Base-by-base conservation (phyloP, 371 early-diverging fungal species). In the Apophysomyces variabilis region DNA sequence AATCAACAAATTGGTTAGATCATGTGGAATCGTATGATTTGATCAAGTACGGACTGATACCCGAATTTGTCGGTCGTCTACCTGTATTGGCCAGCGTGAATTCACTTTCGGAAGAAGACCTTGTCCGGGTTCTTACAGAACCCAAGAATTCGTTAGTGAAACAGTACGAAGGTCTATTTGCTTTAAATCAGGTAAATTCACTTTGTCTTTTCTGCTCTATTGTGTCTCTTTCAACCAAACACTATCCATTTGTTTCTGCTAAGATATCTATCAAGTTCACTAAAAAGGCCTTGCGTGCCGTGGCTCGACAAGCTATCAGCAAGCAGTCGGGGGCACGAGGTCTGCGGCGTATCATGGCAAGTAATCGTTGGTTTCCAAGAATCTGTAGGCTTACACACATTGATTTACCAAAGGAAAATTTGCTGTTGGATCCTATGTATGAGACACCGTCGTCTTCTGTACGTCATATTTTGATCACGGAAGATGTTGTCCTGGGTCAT, bases 311-410 rank as follows among this genome's bases (percentile, higher is more conserved):
- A 60, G 93, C 92, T 2, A 85, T 88, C 11, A 80, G 83, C 61
- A 92, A 90, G 70, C 86, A 90, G 63, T 92, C 92, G 0, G 94
- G 94, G 5, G 94, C 94, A 8, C 82, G 94, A 18, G 94, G 94
- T 1, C 77, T 94, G 44, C 84, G 93, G 11, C 74, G 91, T 1
- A 91, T 93, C 58, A 89, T 93, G 89, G 85, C 79, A 79, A 58
- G 54, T 58, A 54, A 54, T 12, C 14, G 12, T 16, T n/a, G 1
- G 12, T 3, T 11, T 38, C 1, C 8, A 21, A 64, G 57, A 35
- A 21, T 60, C 38, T 11, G 44, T 47, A 41, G 7, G 37, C 7
- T 13, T 21, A n/a, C 32, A 50, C 37, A 43, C 9, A 18, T 50
- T 26, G 32, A 26, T 26, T 0, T 21, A 39, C 41, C 12, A 38